Evolutionary conservation across 1,139 yeast species (phyloP), one percentile per base, ranked within the genome.

Genomic region (Suhomyces anneliseae): DNA sequence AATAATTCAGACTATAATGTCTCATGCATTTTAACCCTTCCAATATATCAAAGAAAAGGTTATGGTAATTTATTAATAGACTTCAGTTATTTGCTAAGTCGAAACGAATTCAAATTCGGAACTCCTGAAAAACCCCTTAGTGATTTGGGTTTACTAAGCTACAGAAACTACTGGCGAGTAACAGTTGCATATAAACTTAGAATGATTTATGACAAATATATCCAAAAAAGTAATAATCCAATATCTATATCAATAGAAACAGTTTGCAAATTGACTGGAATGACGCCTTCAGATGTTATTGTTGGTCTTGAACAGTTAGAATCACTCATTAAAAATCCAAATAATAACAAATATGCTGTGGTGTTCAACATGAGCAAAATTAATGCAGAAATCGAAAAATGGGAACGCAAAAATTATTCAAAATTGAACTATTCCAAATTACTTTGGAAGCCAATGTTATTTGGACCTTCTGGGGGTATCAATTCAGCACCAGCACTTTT

Each of bases 91-190:
- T 69, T 92, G 32, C 67, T 93, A 40, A 80, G 92, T 2, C 72
- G 87, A 46, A 74, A 81, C 48, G 97, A 93, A 61, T 82, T 81
- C 55, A 85, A 84, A 51, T 79, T 79, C 47, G 99, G 99, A 0
- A 88, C 97, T 0, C 99, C 99, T 0, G 99, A 93, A 58, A 92
- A 92, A 60, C 98, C 99, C 0, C 72, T 93, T 45, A 85, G 95
- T 57, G 95, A 87, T 55, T 70, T 92, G 46, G 99, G 99, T 0
- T 70, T 90, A 42, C 68, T 88, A 32, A 87, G 97, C 54, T 93
- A 93, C 65, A 73, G 95, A 54, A 87, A 85, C 57, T 93, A 87
- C 64, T 93, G 99, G 98, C 84, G 81, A 55, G 68, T 83, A 2
- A 72, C 85, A 7, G 70, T 89, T 15, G 86, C 90, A 24, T 72